Evolutionary conservation across 805 yeast species (phyloP), one percentile per base, ranked within the genome.

Genomic region (Wickerhamiella kazuoi): DNA sequence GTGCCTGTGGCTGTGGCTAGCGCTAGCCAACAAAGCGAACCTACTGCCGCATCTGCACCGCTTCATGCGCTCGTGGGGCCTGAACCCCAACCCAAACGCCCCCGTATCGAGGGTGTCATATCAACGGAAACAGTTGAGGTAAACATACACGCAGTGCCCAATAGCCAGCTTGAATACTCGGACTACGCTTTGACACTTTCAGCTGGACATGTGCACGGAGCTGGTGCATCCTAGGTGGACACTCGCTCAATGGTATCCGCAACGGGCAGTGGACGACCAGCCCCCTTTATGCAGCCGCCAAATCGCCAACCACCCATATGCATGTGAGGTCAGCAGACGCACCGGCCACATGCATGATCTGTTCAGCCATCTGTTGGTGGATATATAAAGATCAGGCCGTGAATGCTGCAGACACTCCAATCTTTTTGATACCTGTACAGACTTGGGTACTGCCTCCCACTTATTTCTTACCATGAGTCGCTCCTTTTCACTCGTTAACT

Each of bases 111-210:
- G n/a, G n/a, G n/a, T n/a, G n/a, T n/a, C n/a, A n/a, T n/a, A n/a
- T n/a, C n/a, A n/a, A n/a, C n/a, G n/a, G n/a, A n/a, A n/a, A n/a
- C n/a, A n/a, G n/a, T n/a, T n/a, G n/a, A n/a, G n/a, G n/a, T n/a
- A n/a, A n/a, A n/a, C n/a, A n/a, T n/a, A n/a, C n/a, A n/a, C n/a
- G 31, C 7, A 7, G 35, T 43, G 5, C 44, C 43, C 1, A 43
- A 41, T 30, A 43, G 46, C 36, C 44, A 43, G 30, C 30, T 34
- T 4, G 46, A 43, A 24, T 20, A 21, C n/a, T 20, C 19, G n/a
- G 44, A 42, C n/a, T 17, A 38, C 19, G 8, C 30, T 15, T 6
- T 29, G 28, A 24, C 13, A 8, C 13, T 9, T 9, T 24, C 28
- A 24, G 28, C n/a, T n/a, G n/a, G n/a, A n/a, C n/a, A n/a, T n/a